Evolutionary conservation across 306 rosid genomes (phyloP).

Genomic region (Malus sieversii): DNA sequence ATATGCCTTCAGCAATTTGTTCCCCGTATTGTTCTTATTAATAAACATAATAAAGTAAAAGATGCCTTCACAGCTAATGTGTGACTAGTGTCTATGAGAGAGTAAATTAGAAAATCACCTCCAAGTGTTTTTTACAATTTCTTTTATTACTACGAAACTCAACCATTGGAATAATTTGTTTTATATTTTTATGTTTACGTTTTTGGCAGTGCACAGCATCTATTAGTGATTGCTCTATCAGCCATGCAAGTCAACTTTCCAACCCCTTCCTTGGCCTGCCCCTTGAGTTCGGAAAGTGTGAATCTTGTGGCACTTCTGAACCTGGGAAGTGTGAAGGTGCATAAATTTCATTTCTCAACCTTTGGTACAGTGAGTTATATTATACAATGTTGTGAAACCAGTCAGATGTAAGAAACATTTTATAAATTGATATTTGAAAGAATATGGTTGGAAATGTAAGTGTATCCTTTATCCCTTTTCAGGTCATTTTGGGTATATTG

Average conservation of each 20-base stretch:
- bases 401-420: neutral
- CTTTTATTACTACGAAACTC: neutral
- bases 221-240: conserved; percentile 57
- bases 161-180: neutral
- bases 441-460: neutral
- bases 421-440: neutral
- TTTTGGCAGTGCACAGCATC: conserved; percentile 72
- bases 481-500: conserved; percentile 93
- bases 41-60: neutral
- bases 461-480: conserved; percentile 21
- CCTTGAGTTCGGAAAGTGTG: conserved; percentile 82
- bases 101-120: neutral
- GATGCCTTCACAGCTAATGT: neutral
- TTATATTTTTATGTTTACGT: neutral
- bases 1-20: neutral
- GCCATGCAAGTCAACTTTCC: conserved; percentile 78
- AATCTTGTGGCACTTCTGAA: conserved; percentile 90
- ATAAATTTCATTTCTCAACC: conserved; percentile 11
- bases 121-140: neutral
- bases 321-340: conserved; percentile 85
- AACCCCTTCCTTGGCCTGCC: conserved; percentile 96
- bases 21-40: neutral
- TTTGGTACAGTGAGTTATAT: neutral
- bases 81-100: neutral
- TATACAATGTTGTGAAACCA: neutral